phyloP scores from a whole-genome alignment of 2,329 filamentous ascomycete genomes.

The Ascochyta fabae region DNA sequence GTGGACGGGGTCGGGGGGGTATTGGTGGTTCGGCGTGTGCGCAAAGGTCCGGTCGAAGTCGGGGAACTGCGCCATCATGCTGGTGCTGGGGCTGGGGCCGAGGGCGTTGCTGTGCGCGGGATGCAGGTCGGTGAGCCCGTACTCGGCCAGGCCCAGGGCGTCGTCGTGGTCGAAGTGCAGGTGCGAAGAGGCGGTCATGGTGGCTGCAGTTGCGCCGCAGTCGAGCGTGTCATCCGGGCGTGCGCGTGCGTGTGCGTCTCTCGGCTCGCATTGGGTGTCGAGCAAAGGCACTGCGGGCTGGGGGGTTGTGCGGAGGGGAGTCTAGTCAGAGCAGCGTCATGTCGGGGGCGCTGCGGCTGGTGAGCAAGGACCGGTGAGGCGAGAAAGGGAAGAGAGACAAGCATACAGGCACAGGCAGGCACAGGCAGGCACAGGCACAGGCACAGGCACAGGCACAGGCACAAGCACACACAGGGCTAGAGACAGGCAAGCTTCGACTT shows the following conservation, averaged over 20 bases:
- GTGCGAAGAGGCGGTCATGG: slow-evolving; percentile 39
- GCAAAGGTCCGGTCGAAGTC: slow-evolving; percentile 43
- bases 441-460: neutral
- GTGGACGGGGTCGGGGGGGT: slow-evolving; percentile 28
- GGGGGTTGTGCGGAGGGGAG: neutral
- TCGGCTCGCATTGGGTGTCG: slow-evolving; percentile 33
- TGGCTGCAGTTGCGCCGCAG: slow-evolving; percentile 34
- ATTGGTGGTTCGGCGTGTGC: slow-evolving; percentile 28
- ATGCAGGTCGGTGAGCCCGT: slow-evolving; percentile 42
- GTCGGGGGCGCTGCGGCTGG: slow-evolving; percentile 1
- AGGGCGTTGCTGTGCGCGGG: slow-evolving; percentile 21
- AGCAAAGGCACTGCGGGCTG: neutral
- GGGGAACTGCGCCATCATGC: slow-evolving; percentile 39
- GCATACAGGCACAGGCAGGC: neutral
- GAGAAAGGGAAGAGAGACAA: slow-evolving; percentile 2
- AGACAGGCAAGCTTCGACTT: slow-evolving; percentile 12
- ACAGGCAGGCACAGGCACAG: neutral
- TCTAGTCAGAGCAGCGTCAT: slow-evolving; percentile 9
- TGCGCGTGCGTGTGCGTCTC: slow-evolving; percentile 30
- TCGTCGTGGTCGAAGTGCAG: slow-evolving; percentile 43
- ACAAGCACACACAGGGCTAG: slow-evolving; percentile 7
- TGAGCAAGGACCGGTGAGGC: slow-evolving; percentile 2
- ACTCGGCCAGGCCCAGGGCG: slow-evolving; percentile 44
- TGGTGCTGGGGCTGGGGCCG: slow-evolving; percentile 25
- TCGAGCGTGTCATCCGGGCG: slow-evolving; percentile 37